A percentile compares a stretch with the other conserved stretches of the same genome.
phyloP scores from a whole-genome alignment of 2,329 filamentous ascomycete genomes.

The Aspergillus sp. region DNA sequence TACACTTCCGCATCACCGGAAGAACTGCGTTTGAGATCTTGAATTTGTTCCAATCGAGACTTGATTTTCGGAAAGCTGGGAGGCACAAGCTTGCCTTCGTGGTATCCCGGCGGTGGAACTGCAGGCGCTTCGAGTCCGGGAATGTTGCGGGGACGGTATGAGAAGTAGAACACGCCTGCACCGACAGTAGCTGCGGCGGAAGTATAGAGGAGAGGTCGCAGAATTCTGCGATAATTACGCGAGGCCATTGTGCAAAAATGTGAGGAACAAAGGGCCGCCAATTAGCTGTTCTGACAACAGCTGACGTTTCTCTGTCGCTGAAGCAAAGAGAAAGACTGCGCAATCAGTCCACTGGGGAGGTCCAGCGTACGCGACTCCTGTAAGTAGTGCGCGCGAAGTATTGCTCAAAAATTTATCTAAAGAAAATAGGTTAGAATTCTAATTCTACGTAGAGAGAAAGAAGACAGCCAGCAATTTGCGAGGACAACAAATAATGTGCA shows the following conservation, averaged over 20 bases:
- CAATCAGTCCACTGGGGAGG: background rate
- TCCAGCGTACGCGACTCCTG: background rate
- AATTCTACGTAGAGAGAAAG: background rate
- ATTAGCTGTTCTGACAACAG: background rate
- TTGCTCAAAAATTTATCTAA: background rate
- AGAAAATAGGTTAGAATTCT: background rate
- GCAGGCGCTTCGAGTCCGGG: constrained; percentile 62
- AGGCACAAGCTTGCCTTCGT: constrained; percentile 57
- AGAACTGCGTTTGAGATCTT: constrained; percentile 49
- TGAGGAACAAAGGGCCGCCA: background rate
- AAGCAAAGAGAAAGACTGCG: constrained; percentile 1
- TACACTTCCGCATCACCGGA: constrained; percentile 52
- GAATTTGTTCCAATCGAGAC: constrained; percentile 51
- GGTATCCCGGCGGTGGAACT: constrained; percentile 63
- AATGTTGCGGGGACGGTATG: constrained; percentile 64
- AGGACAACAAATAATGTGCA: background rate
- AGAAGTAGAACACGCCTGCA: constrained; percentile 59
- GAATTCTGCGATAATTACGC: constrained; percentile 48
- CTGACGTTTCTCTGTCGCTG: background rate
- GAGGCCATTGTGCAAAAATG: constrained; percentile 34
- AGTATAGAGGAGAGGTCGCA: constrained; percentile 61
- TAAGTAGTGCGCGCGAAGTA: background rate
- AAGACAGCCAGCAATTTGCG: background rate
- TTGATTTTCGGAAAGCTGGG: constrained; percentile 55
- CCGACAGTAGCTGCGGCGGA: constrained; percentile 55